phyloP scores from a whole-genome alignment of 257 asterid species.

The Solanum pinnatisectum region DNA sequence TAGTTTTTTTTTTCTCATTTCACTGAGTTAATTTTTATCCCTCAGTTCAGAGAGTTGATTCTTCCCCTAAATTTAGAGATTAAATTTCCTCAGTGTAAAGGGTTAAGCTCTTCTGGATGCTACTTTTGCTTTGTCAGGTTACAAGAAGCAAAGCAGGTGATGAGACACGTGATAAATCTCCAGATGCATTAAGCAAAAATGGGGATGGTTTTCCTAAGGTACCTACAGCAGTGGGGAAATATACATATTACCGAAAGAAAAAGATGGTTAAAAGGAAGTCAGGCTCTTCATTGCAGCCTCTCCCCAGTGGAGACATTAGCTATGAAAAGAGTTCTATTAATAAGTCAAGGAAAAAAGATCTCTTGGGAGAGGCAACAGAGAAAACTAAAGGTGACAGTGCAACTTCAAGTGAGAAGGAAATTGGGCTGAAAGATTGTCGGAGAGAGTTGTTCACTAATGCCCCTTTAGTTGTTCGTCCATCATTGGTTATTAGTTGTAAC shows the following conservation, averaged over 20 bases:
- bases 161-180: conserved; percentile 20
- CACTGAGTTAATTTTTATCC: background rate
- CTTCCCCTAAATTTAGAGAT: background rate
- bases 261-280: conserved; percentile 30
- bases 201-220: conserved; percentile 26
- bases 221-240: conserved; percentile 34
- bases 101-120: background rate
- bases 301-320: conserved; percentile 20
- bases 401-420: conserved; percentile 6
- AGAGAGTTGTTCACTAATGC: conserved; percentile 13
- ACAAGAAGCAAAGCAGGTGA: conserved; percentile 8
- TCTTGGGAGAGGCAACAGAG: conserved; percentile 16
- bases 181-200: background rate
- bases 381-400: conserved; percentile 13
- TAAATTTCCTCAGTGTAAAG: conserved; percentile 5
- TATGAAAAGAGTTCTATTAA: conserved; percentile 20
- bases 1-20: background rate
- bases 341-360: conserved; percentile 36
- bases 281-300: conserved; percentile 30
- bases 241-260: conserved; percentile 52
- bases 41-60: background rate
- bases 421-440: conserved; percentile 13
- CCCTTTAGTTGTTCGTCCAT: conserved; percentile 6
- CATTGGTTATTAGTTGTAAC: conserved; percentile 15
- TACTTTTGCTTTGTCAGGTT: conserved; percentile 21